Evolutionary conservation across 345 rosid genomes (phyloP), one percentile per base, ranked within the genome.

Genomic region (Kandelia obovata): DNA sequence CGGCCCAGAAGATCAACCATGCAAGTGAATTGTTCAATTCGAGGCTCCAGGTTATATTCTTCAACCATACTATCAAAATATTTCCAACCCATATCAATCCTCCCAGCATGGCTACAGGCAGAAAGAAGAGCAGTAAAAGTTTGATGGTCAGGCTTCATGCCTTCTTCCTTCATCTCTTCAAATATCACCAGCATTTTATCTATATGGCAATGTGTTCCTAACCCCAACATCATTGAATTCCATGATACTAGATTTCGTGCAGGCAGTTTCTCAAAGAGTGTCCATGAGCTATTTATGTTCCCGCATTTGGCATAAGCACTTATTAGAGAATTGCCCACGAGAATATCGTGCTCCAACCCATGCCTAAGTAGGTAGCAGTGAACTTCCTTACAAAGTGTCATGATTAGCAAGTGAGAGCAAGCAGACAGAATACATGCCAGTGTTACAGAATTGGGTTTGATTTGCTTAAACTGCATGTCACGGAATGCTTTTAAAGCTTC

Each of bases 1-100:
- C 77, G 76, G 53, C 88, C 83, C 34, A 80, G 75, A 61, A 84
- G 84, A 77, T 82, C 85, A 53, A 77, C 82, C 84, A 84, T 80
- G 78, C 88, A 84, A 39, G 85, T 75, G 62, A 78, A 82, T 32
- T 84, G 86, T 43, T 84, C 84, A 66, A 84, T 63, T 62, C 59
- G 73, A 57, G 86, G 88, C 58, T 74, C 51, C n/a, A 82, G 77
- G n/a, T 71, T 76, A 53, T 78, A 75, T 58, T 76, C 70, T 64
- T 82, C 73, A 43, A 64, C 51, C 81, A 85, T 76, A 70, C 75
- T 74, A 66, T 69, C 70, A 58, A 80, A 80, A 67, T 78, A 74
- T 47, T 72, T 66, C 82, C 78, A 78, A 57, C 82, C 86, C 75
- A 61, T 58, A 26, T 76, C 75, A 53, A 80, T 74, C 68, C 62